phyloP scores from a whole-genome alignment of 441 rosid species.

The Erodium texanum region DNA sequence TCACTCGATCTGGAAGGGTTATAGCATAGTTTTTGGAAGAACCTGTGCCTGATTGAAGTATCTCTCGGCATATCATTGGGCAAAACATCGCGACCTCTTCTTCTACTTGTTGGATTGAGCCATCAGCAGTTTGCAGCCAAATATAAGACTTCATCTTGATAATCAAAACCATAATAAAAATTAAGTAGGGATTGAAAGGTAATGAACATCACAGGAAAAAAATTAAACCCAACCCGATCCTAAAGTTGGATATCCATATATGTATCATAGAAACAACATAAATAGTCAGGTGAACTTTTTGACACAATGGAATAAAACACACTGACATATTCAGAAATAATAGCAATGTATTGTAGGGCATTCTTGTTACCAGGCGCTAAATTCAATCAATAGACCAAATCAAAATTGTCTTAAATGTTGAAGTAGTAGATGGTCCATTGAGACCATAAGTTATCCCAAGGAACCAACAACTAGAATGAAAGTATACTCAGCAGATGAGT shows the following conservation, averaged over 20 bases:
- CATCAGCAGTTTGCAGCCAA: slow-evolving; percentile 67
- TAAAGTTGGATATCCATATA: background rate
- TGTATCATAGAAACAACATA: too few species aligned
- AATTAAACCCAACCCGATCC: background rate
- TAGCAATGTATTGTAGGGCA: background rate
- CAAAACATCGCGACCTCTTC: slow-evolving; percentile 73
- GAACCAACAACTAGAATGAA: background rate
- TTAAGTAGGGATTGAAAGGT: background rate
- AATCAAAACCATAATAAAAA: slow-evolving; percentile 10
- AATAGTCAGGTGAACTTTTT: too few species aligned
- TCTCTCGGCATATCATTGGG: slow-evolving; percentile 55
- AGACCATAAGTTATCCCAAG: background rate
- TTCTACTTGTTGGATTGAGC: slow-evolving; percentile 65
- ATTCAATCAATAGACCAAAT: background rate
- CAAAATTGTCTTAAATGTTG: background rate
- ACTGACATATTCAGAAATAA: background rate
- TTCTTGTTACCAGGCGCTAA: background rate
- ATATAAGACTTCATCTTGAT: slow-evolving; percentile 54
- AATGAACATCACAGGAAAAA: background rate
- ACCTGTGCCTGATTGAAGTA: slow-evolving; percentile 49
- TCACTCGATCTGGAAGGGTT: slow-evolving; percentile 52
- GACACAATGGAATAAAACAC: background rate
- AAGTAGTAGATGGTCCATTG: background rate
- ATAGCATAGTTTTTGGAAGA: slow-evolving; percentile 61
- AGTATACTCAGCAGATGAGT: background rate